Evolutionary conservation across 164 flowering plant genomes (phyloP).

Genomic region (Vitis labrusca): DNA sequence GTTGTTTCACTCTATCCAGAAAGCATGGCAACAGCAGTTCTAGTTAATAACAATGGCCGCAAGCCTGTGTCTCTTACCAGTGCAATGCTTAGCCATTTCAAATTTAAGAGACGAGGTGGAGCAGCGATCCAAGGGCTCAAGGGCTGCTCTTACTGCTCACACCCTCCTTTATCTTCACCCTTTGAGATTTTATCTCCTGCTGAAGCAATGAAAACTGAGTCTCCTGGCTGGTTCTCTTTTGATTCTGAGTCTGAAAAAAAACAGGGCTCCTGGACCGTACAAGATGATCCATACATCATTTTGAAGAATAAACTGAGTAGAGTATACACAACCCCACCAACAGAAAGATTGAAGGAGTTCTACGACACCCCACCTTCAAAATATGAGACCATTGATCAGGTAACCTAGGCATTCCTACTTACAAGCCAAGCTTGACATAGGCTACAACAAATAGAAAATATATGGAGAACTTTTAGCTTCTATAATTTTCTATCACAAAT

Average conservation of each 20-base stretch:
- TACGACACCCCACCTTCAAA: slow-evolving; percentile 72
- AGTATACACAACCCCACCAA: slow-evolving; percentile 74
- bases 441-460: not conserved
- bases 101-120: slow-evolving; percentile 48
- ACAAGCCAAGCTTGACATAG: no score
- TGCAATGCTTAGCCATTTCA: slow-evolving; percentile 76
- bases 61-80: slow-evolving; percentile 54
- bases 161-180: slow-evolving; percentile 69
- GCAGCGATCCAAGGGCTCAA: slow-evolving; percentile 66
- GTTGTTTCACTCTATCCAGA: slow-evolving; percentile 66
- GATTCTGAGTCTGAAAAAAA: slow-evolving; percentile 49
- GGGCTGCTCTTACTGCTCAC: slow-evolving; percentile 65
- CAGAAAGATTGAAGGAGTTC: slow-evolving; percentile 62
- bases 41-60: slow-evolving; percentile 75
- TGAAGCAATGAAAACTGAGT: slow-evolving; percentile 72
- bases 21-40: slow-evolving; percentile 85
- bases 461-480: not conserved
- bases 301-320: slow-evolving; percentile 69
- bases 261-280: slow-evolving; percentile 63
- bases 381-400: slow-evolving; percentile 87
- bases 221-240: slow-evolving; percentile 58
- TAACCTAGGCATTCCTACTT: slow-evolving; percentile 11
- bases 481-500: not conserved
- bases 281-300: slow-evolving; percentile 56
- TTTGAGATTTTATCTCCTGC: slow-evolving; percentile 68